phyloP scores from a whole-genome alignment of 371 early-diverging fungal species.

The Massospora cicadina region DNA sequence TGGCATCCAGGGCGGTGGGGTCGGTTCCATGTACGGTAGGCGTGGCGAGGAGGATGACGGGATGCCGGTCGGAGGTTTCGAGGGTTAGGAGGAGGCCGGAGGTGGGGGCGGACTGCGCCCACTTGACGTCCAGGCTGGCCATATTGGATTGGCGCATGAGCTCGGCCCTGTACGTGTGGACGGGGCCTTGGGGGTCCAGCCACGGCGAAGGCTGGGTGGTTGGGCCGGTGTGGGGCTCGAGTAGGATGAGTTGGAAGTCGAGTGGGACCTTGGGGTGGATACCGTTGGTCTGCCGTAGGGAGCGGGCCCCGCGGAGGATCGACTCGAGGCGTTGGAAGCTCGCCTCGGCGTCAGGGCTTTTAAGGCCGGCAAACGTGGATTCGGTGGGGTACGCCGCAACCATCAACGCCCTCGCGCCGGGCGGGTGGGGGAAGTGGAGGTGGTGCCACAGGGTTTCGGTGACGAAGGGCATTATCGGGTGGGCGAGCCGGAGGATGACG shows the following conservation, averaged over 20 bases:
- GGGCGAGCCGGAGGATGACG: neutral
- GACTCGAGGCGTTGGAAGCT: neutral
- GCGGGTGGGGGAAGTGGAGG: neutral
- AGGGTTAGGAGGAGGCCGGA: neutral
- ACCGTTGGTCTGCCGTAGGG: neutral
- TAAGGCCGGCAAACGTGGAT: neutral
- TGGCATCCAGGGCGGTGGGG: neutral
- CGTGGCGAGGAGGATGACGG: neutral
- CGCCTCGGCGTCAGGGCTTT: neutral
- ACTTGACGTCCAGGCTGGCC: neutral
- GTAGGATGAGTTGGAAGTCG: neutral
- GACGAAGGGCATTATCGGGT: slow-evolving; percentile 9
- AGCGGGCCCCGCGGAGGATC: neutral
- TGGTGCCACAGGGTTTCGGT: slow-evolving; percentile 5
- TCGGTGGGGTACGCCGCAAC: neutral
- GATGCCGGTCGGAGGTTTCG: neutral
- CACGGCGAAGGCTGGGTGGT: neutral
- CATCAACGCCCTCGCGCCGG: neutral
- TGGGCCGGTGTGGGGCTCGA: neutral
- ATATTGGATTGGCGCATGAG: neutral
- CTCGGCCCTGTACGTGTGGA: neutral
- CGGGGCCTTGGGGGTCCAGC: neutral
- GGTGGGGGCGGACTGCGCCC: neutral
- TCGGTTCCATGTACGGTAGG: neutral
- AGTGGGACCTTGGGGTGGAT: neutral